Conservation (phyloP, 768 basidiomycete species). For the Tricholoma furcatifolium region DNA sequence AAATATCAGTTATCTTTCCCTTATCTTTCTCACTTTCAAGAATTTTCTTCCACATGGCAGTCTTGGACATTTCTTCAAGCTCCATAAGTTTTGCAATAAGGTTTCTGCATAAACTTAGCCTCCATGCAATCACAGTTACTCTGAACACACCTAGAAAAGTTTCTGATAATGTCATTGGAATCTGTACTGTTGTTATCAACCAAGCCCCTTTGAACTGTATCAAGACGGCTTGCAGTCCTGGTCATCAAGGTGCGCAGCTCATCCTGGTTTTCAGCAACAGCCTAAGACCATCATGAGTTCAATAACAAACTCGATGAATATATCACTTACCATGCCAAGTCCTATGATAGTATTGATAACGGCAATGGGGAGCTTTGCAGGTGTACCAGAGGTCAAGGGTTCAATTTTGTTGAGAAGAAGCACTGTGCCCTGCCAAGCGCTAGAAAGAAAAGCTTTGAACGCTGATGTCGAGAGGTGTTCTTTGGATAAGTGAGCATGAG, state of each 20-base stretch:
- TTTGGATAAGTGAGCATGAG: too few relatives aligned
- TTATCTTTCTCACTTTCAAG: conserved; percentile 11
- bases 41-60: not conserved
- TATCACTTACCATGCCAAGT: not conserved
- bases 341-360: not conserved
- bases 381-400: not conserved
- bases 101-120: not conserved
- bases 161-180: not conserved
- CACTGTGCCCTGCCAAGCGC: not conserved
- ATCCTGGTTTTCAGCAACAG: not conserved
- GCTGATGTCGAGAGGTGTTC: too few relatives aligned
- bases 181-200: not conserved
- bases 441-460: not conserved
- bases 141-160: not conserved
- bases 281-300: not conserved
- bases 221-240: not conserved
- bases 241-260: not conserved
- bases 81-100: not conserved
- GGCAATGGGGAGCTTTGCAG: not conserved
- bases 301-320: not conserved
- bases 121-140: not conserved
- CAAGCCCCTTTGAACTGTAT: not conserved
- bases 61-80: not conserved
- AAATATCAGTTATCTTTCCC: not conserved
- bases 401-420: conserved; percentile 1